A percentile compares a stretch with the other conserved stretches of the same genome.
phyloP scores from a whole-genome alignment of 2,329 filamentous ascomycete genomes.

The Xylariaceae sp. region DNA sequence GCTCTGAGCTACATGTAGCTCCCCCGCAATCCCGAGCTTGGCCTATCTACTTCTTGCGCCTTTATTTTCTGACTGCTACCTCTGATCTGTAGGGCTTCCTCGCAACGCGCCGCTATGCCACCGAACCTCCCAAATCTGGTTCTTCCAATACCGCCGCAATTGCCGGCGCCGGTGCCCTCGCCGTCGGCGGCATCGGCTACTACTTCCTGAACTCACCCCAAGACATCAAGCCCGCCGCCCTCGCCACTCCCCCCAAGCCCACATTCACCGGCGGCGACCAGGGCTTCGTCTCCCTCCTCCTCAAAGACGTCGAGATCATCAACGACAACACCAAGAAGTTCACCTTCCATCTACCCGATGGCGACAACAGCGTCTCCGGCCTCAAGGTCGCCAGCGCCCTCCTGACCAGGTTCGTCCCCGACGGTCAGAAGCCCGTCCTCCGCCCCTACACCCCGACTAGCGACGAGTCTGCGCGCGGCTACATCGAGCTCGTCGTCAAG shows the following conservation, averaged over 20 bases:
- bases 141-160: slow-evolving; percentile 59
- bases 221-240: slow-evolving; percentile 52
- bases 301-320: slow-evolving; percentile 72
- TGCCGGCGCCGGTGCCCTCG: slow-evolving; percentile 56
- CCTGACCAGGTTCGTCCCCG: slow-evolving; percentile 87
- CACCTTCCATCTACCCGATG: slow-evolving; percentile 81
- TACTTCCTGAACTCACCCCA: slow-evolving; percentile 53
- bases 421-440: slow-evolving; percentile 79
- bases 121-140: slow-evolving; percentile 53
- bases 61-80: too few relatives aligned
- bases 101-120: slow-evolving; percentile 57
- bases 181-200: slow-evolving; percentile 53
- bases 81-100: too few relatives aligned
- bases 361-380: slow-evolving; percentile 79
- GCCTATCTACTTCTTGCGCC: neutral
- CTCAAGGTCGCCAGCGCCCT: slow-evolving; percentile 79
- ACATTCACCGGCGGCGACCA: slow-evolving; percentile 80
- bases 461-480: slow-evolving; percentile 78
- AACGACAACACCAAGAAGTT: slow-evolving; percentile 96
- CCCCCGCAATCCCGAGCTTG: neutral
- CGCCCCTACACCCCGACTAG: slow-evolving; percentile 90
- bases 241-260: slow-evolving; percentile 39
- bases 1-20: neutral
- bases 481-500: slow-evolving; percentile 87
- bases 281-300: slow-evolving; percentile 77